Conservation (phyloP, 2,329 filamentous ascomycete genomes). For the Colletotrichum sublineola region DNA sequence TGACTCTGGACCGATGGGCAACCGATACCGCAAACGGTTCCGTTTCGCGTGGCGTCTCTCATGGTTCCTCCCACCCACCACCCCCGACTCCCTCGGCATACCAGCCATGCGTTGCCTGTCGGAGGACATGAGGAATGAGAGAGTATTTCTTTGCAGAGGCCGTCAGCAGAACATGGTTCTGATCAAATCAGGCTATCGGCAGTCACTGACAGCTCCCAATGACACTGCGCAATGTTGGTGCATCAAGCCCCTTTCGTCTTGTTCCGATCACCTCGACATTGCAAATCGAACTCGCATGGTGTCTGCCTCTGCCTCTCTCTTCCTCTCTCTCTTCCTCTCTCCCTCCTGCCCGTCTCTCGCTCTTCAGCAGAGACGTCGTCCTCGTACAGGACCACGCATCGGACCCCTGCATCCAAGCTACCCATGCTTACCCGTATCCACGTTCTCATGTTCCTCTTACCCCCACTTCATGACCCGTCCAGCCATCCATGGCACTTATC, state of each 20-base stretch:
- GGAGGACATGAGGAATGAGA: not conserved
- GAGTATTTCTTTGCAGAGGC: not conserved
- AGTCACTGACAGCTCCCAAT: not conserved
- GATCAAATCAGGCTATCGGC: not conserved
- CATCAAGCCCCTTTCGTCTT: not conserved
- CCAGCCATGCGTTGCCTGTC: slow-evolving; percentile 8
- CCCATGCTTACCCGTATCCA: not conserved
- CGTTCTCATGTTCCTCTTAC: not conserved
- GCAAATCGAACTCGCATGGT: not conserved
- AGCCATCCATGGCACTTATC: not conserved
- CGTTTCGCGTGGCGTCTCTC: slow-evolving; percentile 14
- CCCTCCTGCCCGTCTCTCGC: not conserved
- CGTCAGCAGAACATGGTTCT: not conserved
- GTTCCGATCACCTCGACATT: not conserved
- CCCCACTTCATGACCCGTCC: slow-evolving; percentile 17
- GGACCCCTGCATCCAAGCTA: not conserved
- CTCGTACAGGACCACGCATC: slow-evolving; percentile 15
- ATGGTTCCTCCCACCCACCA: slow-evolving; percentile 21
- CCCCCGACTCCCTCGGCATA: not conserved
- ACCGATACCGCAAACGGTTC: slow-evolving; percentile 35
- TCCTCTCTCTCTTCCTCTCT: not conserved
- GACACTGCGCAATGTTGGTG: not conserved
- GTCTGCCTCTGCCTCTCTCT: not conserved
- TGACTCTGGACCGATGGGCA: slow-evolving; percentile 13
- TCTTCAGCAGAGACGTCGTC: not conserved